Base-by-base conservation (phyloP, 2,329 filamentous ascomycete species). In the Trichoderma sp. region DNA sequence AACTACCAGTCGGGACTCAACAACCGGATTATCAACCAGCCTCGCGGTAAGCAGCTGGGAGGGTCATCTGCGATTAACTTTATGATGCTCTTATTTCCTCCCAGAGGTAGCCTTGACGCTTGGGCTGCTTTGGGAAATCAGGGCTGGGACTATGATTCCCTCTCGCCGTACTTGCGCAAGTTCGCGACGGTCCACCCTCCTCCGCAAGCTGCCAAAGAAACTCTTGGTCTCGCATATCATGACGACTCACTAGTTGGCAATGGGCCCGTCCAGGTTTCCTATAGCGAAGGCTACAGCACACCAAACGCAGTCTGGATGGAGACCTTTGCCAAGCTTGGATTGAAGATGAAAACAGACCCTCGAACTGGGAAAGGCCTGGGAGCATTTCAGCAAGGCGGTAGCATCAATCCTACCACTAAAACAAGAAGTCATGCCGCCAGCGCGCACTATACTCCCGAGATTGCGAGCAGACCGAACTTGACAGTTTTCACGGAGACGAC, bases 51-150 rank as follows among this genome's bases (percentile, higher is more conserved):
- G 78, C 82, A 82, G 3, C 83, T 90, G 0, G 88, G 88, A 58
- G 88, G 88, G 26, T 86, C 85, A 70, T 85, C 82, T 1, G 85
- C 82, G 59, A 76, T 88, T 62, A 90, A 91, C 78, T 90, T 89
- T 76, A 88, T 86, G 58, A 66, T 75, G 68, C 30, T 73, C 36
- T 23, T 75, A 0, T 73, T 74, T 47, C 70, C 75, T 23, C 73
- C 72, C 2, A 65, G 55, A 15, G 71, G 50, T 12, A 61, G 70
- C n/a, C 17, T 77, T n/a, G 75, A 79, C 50, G 74, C 74, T 3
- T 79, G 77, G 77, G 73, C 63, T n/a, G 64, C 70, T 1, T 73
- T 78, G 7, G 77, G 77, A 17, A 79, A 79, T 58, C 50, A 73
- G 1, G 76, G 76, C 23, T 79, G 77, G 77, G 73, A 75, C 55